These are phyloP conservation scores for Apiospora rasikravindrae DNA, from an alignment of 2,329 filamentous ascomycete genomes.

Conservation along the genomic window DNA sequence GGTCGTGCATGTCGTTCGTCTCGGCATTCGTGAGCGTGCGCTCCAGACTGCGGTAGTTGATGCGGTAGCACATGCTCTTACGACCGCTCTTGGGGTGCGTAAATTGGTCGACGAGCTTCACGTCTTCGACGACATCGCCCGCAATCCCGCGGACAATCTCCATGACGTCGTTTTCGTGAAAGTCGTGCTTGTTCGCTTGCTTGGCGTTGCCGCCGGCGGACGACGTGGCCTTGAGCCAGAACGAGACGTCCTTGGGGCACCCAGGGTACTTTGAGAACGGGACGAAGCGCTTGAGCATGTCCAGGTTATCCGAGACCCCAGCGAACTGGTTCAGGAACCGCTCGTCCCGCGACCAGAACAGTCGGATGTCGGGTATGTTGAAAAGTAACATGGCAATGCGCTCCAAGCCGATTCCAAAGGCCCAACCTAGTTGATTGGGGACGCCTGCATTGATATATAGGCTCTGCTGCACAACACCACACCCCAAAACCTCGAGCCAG, in stretches of 20 bases:
- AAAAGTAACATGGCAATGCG: constrained; percentile 97
- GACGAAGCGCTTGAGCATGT: constrained; percentile 66
- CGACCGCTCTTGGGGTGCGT: constrained; percentile 83
- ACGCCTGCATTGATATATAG: constrained; percentile 80
- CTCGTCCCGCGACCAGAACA: constrained; percentile 90
- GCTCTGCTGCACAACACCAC: constrained; percentile 84
- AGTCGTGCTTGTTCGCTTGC: constrained; percentile 51
- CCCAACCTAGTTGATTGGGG: constrained; percentile 83
- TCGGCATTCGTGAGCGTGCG: constrained; percentile 86
- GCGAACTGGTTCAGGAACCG: constrained; percentile 89
- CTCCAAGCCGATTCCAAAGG: constrained; percentile 92
- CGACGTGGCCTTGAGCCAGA: constrained; percentile 72
- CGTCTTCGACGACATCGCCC: constrained; percentile 87
- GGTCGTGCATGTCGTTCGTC: constrained; percentile 75
- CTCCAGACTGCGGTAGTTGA: constrained; percentile 93
- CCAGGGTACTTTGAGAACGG: constrained; percentile 92
- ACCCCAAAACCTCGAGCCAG: constrained; percentile 97
- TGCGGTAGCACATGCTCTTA: constrained; percentile 87
- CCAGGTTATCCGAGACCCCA: constrained; percentile 59
- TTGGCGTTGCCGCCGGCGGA: constrained; percentile 52
- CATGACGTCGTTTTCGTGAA: constrained; percentile 98
- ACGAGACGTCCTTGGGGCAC: constrained; percentile 90
- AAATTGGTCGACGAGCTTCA: constrained; percentile 84
- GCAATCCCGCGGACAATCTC: constrained; percentile 85
- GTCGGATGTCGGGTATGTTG: constrained; percentile 91